phyloP scores from a whole-genome alignment of 2,329 filamentous ascomycete genomes.

The Neofusicoccum laricinum region DNA sequence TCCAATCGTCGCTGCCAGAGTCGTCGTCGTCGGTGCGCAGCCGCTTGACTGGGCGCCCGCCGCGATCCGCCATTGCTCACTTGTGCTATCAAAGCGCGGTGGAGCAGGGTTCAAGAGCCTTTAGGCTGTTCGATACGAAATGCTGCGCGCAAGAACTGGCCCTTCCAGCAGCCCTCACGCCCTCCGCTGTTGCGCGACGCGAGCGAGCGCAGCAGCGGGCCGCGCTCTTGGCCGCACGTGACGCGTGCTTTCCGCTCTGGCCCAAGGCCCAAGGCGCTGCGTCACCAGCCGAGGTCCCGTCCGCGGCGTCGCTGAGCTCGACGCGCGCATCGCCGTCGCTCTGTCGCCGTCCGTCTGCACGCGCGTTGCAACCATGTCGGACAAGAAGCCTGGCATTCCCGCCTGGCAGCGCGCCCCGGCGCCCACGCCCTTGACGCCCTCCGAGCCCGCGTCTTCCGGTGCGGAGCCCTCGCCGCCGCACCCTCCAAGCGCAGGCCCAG shows the following conservation, averaged over 20 bases:
- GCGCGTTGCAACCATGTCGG: not conserved
- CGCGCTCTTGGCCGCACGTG: slow-evolving; percentile 8
- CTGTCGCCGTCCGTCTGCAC: not conserved
- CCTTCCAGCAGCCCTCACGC: not conserved
- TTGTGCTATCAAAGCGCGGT: not conserved
- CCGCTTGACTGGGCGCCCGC: slow-evolving; percentile 33
- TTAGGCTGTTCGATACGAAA: not conserved
- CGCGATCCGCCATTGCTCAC: slow-evolving; percentile 7
- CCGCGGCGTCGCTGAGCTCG: not conserved
- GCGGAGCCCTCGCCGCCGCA: not conserved
- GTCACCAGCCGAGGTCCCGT: slow-evolving; percentile 12
- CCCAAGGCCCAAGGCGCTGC: too few species aligned
- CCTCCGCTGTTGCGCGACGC: slow-evolving; percentile 11
- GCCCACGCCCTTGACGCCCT: slow-evolving; percentile 14
- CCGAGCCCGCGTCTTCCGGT: slow-evolving; percentile 14
- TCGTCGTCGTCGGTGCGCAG: slow-evolving; percentile 40
- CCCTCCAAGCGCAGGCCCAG: slow-evolving; percentile 18
- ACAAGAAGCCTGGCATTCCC: slow-evolving; percentile 21
- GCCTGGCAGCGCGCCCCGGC: slow-evolving; percentile 33
- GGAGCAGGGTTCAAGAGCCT: not conserved
- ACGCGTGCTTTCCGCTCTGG: not conserved
- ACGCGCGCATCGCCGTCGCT: not conserved
- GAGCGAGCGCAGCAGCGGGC: slow-evolving; percentile 2
- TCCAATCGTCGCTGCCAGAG: slow-evolving; percentile 33
- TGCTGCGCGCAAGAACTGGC: not conserved